These are phyloP conservation scores for Aureobasidium sp. DNA, from an alignment of 2,329 filamentous ascomycete genomes.

Conservation along the genomic window DNA sequence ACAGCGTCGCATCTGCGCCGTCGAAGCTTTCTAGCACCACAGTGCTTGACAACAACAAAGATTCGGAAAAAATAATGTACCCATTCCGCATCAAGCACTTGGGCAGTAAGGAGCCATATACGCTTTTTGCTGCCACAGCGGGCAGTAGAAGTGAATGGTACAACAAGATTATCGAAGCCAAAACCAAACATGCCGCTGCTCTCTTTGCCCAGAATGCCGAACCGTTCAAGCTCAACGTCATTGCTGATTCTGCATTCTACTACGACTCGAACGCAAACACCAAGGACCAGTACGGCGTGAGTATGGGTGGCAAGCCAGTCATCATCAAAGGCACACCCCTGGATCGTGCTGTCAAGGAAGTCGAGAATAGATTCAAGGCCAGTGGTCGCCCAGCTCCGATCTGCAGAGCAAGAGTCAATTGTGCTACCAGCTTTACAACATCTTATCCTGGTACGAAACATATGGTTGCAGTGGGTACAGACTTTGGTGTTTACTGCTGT, in stretches of 20 bases:
- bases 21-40: slow-evolving; percentile 34
- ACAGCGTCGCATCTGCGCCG: slow-evolving; percentile 40
- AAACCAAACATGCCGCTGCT: slow-evolving; percentile 83
- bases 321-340: slow-evolving; percentile 84
- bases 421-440: slow-evolving; percentile 77
- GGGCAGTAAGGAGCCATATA: slow-evolving; percentile 77
- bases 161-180: slow-evolving; percentile 85
- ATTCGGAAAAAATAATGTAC: slow-evolving; percentile 73
- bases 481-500: slow-evolving; percentile 85
- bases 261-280: slow-evolving; percentile 55
- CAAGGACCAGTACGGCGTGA: slow-evolving; percentile 32
- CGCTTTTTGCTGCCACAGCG: slow-evolving; percentile 70
- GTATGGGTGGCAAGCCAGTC: slow-evolving; percentile 49
- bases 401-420: slow-evolving; percentile 81
- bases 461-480: slow-evolving; percentile 89
- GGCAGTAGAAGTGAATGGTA: slow-evolving; percentile 81
- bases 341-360: slow-evolving; percentile 79
- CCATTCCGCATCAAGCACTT: slow-evolving; percentile 95
- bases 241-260: slow-evolving; percentile 85
- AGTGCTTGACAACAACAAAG: slow-evolving; percentile 48
- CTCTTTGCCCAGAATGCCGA: slow-evolving; percentile 89
- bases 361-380: slow-evolving; percentile 63
- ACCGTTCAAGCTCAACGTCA: slow-evolving; percentile 82
- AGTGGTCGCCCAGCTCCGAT: slow-evolving; percentile 65
- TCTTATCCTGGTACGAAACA: slow-evolving; percentile 60